phyloP scores from a whole-genome alignment of 1,284 basidiomycete species.

The Cryptococcus sp. region DNA sequence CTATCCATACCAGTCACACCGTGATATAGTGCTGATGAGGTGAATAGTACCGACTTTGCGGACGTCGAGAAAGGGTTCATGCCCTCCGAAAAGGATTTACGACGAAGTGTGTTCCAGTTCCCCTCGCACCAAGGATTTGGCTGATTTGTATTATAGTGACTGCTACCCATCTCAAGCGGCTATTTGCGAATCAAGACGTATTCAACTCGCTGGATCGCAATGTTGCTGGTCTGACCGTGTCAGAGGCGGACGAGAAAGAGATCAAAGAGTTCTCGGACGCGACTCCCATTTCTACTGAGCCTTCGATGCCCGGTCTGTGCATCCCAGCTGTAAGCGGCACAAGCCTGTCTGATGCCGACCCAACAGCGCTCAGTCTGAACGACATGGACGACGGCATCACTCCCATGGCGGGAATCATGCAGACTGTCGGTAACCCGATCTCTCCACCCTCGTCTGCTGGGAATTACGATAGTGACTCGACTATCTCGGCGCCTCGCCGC shows the following conservation, averaged over 20 bases:
- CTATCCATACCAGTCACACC: conserved; percentile 1
- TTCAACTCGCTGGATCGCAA: conserved; percentile 47
- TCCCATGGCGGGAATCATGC: conserved; percentile 25
- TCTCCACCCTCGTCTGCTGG: conserved; percentile 55
- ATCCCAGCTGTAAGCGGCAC: not conserved
- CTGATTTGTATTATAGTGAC: conserved; percentile 38
- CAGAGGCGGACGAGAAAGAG: conserved; percentile 72
- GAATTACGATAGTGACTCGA: conserved; percentile 78
- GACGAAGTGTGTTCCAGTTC: conserved; percentile 35
- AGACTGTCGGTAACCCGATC: conserved; percentile 15
- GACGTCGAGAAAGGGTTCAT: conserved; percentile 59
- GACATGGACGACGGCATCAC: conserved; percentile 24
- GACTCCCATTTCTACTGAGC: conserved; percentile 18
- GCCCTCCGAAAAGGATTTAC: conserved; percentile 53
- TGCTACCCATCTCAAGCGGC: conserved; percentile 55
- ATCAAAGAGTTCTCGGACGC: conserved; percentile 20
- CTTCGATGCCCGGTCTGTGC: conserved; percentile 16
- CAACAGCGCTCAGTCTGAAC: conserved; percentile 5
- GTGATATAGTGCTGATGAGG: not conserved
- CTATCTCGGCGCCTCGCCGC: conserved; percentile 69
- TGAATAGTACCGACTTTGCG: conserved; percentile 54
- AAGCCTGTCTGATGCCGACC: not conserved
- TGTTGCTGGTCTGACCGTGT: conserved; percentile 62
- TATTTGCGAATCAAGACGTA: conserved; percentile 58
- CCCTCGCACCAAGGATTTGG: not conserved